A percentile compares a stretch with the other conserved stretches of the same genome.
Evolutionary conservation across 2,329 filamentous ascomycete species (phyloP).

Genomic region (Xylaria sp.): DNA sequence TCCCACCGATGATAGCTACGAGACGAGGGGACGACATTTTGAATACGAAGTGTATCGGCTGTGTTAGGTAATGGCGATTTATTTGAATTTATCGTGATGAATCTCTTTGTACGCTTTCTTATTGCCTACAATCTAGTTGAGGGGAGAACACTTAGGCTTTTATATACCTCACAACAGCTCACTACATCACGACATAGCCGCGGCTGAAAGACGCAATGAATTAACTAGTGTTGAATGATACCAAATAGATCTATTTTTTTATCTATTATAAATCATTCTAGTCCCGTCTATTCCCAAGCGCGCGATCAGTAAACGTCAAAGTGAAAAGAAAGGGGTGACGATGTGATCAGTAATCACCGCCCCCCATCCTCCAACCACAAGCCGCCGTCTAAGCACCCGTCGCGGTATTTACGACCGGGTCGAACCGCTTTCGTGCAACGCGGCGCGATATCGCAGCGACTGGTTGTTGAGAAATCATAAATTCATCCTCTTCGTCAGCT

Average conservation of each 20-base stretch:
- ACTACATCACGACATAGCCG: not conserved
- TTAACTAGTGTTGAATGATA: not conserved
- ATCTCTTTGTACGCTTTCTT: not conserved
- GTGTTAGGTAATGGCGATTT: not conserved
- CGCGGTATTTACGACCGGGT: too few relatives aligned
- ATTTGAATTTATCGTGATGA: not conserved
- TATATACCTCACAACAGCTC: conserved; percentile 2
- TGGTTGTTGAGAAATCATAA: conserved; percentile 24
- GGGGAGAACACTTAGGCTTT: not conserved
- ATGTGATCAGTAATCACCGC: conserved; percentile 5
- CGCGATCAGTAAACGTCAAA: conserved; percentile 2
- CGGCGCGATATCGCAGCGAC: too few relatives aligned
- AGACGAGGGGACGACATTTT: conserved; percentile 38
- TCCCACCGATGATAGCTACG: conserved; percentile 52
- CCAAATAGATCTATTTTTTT: conserved; percentile 9
- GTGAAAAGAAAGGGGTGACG: not conserved
- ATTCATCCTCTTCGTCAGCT: conserved; percentile 66
- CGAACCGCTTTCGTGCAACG: too few relatives aligned
- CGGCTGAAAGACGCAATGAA: not conserved
- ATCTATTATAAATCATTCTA: conserved; percentile 23
- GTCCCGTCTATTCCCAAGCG: not conserved
- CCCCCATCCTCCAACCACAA: not conserved
- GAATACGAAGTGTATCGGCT: not conserved
- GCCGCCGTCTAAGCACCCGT: too few relatives aligned
- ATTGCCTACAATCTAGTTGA: not conserved